These are phyloP conservation scores for Tephrocybe rancida DNA, from an alignment of 768 basidiomycete genomes.

Conservation along the genomic window DNA sequence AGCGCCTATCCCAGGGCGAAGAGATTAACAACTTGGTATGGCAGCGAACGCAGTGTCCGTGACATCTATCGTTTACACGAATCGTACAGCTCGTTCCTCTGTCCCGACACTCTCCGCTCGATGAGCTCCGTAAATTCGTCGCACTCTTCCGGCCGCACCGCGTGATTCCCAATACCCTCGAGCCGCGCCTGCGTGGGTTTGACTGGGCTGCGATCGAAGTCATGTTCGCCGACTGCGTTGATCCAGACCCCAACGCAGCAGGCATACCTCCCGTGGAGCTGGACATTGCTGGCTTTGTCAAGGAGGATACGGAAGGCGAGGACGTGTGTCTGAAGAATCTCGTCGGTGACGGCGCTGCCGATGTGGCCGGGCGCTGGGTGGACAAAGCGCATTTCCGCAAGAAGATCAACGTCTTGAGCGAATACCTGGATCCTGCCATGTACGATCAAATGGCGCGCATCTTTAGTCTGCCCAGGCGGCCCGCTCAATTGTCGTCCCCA, in stretches of 20 bases:
- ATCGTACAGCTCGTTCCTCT: constrained; percentile 72
- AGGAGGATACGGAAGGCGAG: constrained; percentile 27
- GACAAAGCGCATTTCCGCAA: constrained; percentile 44
- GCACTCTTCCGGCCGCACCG: constrained; percentile 76
- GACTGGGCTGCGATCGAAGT: constrained; percentile 76
- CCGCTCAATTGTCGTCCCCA: constrained; percentile 1
- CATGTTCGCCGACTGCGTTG: constrained; percentile 67
- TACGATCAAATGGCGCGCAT: constrained; percentile 37
- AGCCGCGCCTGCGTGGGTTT: constrained; percentile 49
- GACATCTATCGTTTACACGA: neutral
- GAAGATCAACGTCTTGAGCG: constrained; percentile 46
- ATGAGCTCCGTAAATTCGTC: constrained; percentile 83
- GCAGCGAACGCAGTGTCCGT: too few relatives aligned
- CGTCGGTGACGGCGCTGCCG: constrained; percentile 54
- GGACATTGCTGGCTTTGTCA: constrained; percentile 7
- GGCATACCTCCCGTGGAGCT: constrained; percentile 4
- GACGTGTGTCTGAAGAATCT: constrained; percentile 67
- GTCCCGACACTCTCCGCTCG: constrained; percentile 84
- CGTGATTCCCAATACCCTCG: constrained; percentile 80
- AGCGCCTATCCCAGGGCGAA: constrained; percentile 41
- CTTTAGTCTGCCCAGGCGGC: constrained; percentile 16
- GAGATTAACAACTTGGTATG: constrained; percentile 66
- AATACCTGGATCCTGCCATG: constrained; percentile 41
- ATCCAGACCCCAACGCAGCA: constrained; percentile 20
- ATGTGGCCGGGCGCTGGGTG: constrained; percentile 56